Conservation (phyloP, 129 eudicot genomes). For the Solidago caesia region DNA sequence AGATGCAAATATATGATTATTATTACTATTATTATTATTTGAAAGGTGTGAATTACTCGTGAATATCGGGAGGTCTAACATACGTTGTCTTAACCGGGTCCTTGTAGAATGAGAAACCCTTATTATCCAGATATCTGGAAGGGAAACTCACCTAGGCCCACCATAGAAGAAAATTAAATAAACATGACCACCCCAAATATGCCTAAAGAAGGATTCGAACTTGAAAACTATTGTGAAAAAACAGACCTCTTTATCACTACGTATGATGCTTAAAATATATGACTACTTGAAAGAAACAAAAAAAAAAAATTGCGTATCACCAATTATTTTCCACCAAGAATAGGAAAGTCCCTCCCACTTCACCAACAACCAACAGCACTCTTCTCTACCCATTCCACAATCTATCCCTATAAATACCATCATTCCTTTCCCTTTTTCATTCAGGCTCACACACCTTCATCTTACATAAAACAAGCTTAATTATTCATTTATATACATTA, state of each 20-base stretch:
- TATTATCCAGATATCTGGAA: too few species aligned
- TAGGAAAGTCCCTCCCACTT: constrained; percentile 43
- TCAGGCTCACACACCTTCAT: constrained; percentile 29
- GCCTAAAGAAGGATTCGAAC: too few species aligned
- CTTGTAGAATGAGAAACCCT: too few species aligned
- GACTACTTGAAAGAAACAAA: constrained; percentile 18
- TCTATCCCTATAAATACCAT: constrained; percentile 24
- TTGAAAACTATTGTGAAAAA: background rate
- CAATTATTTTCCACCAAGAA: constrained; percentile 39
- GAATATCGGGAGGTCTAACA: too few species aligned
- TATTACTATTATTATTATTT: too few species aligned
- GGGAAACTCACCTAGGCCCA: too few species aligned
- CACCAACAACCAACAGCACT: constrained; percentile 34
- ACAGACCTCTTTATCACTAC: background rate
- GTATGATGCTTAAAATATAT: background rate
- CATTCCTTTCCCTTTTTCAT: background rate
- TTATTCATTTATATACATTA: background rate
- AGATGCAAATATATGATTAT: too few species aligned
- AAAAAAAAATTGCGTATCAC: constrained; percentile 8
- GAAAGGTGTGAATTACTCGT: too few species aligned
- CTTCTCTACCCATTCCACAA: constrained; percentile 21
- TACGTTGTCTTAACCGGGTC: too few species aligned
- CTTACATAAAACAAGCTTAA: background rate
- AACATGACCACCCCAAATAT: too few species aligned
- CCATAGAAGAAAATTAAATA: too few species aligned